Percentiles rank a stretch among this genome's conserved stretches.
phyloP scores from a whole-genome alignment of 2,329 filamentous ascomycete species.

The Sarocladiaceae sp. region DNA sequence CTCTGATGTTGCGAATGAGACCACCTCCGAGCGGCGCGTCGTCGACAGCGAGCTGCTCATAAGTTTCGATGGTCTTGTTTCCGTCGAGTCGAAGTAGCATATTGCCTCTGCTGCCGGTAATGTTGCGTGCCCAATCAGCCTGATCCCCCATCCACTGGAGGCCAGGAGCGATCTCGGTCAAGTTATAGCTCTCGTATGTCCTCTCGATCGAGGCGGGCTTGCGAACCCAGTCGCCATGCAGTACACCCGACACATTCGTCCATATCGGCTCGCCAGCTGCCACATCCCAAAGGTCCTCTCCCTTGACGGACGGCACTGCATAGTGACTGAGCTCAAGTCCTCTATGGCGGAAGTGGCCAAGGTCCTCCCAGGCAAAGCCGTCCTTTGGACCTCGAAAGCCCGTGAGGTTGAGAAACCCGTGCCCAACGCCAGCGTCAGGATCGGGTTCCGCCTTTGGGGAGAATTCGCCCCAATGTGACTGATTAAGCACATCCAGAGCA shows the following conservation, averaged over 20 bases:
- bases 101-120: slow-evolving; percentile 66
- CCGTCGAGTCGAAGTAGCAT: slow-evolving; percentile 61
- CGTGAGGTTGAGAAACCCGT: slow-evolving; percentile 61
- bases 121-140: slow-evolving; percentile 67
- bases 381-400: slow-evolving; percentile 65
- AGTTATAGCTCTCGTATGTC: slow-evolving; percentile 50
- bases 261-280: slow-evolving; percentile 49
- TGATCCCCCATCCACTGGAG: slow-evolving; percentile 57
- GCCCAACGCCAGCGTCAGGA: slow-evolving; percentile 12
- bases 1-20: slow-evolving; percentile 62
- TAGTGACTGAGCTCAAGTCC: slow-evolving; percentile 56
- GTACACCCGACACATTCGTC: slow-evolving; percentile 69
- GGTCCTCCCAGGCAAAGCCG: slow-evolving; percentile 70
- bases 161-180: slow-evolving; percentile 57
- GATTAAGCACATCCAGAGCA: slow-evolving; percentile 48
- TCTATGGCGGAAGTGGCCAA: slow-evolving; percentile 59
- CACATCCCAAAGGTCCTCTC: slow-evolving; percentile 33
- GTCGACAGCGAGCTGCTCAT: slow-evolving; percentile 31
- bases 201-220: slow-evolving; percentile 40
- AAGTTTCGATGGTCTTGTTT: slow-evolving; percentile 41
- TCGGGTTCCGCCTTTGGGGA: slow-evolving; percentile 30
- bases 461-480: slow-evolving; percentile 56
- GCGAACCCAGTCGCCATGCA: slow-evolving; percentile 71
- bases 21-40: slow-evolving; percentile 36
- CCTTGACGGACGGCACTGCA: slow-evolving; percentile 37